phyloP scores from a whole-genome alignment of 2,329 filamentous ascomycete species.

The Monosporascus ibericus region DNA sequence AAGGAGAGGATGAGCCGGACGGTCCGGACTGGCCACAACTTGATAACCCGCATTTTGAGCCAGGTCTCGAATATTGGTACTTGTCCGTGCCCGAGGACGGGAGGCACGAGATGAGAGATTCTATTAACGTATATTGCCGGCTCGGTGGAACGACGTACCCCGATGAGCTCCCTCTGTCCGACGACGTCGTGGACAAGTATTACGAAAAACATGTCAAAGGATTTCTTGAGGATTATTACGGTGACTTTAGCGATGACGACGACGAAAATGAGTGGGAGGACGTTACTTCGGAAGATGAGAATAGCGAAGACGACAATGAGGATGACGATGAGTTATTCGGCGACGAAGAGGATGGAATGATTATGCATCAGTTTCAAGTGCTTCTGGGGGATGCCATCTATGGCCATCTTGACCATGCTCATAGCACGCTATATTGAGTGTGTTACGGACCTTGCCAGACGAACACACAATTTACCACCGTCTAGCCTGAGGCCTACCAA shows the following conservation, averaged over 20 bases:
- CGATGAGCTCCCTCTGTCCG: constrained; percentile 9
- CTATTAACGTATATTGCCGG: constrained; percentile 14
- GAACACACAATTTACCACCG: too few relatives aligned
- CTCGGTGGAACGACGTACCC: constrained; percentile 10
- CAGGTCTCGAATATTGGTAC: constrained; percentile 13
- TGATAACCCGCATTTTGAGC: background rate
- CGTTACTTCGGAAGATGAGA: background rate
- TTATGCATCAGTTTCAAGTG: background rate
- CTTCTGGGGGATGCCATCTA: background rate
- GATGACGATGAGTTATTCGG: background rate
- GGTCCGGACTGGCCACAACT: too few relatives aligned
- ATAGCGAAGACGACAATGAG: background rate
- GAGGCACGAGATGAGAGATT: constrained; percentile 5
- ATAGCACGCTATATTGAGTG: background rate
- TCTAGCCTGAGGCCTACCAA: too few relatives aligned
- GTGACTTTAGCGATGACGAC: background rate
- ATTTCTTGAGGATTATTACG: constrained; percentile 1
- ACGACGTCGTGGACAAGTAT: constrained; percentile 5
- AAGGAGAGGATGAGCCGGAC: constrained; percentile 6
- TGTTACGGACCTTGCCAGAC: background rate
- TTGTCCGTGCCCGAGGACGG: constrained; percentile 9
- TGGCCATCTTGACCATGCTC: background rate
- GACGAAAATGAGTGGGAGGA: background rate
- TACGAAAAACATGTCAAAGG: constrained; percentile 9
- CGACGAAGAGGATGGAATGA: background rate